A percentile compares a stretch with the other conserved stretches of the same genome.
These are phyloP conservation scores for Daldinia grandis DNA, from an alignment of 495 filamentous ascomycete genomes.

Conservation along the genomic window DNA sequence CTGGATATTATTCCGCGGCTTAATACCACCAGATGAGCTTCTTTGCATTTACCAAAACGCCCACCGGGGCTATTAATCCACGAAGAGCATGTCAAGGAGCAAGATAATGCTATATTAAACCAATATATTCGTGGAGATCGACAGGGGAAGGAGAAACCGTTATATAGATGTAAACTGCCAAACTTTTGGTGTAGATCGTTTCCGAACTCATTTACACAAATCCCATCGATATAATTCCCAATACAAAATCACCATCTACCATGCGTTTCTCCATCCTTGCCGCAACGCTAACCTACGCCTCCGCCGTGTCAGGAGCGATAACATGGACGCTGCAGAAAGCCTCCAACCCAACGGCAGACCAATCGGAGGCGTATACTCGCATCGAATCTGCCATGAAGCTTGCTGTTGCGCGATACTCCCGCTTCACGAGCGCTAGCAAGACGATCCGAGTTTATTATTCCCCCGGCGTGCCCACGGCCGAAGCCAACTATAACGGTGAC, in stretches of 20 bases:
- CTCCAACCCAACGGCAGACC: conserved; percentile 49
- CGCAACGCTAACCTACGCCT: conserved; percentile 34
- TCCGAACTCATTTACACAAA: neutral
- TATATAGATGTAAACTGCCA: neutral
- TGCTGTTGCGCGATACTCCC: conserved; percentile 50
- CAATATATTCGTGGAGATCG: neutral
- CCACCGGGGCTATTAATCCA: neutral
- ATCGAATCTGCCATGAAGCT: conserved; percentile 51
- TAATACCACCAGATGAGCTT: neutral
- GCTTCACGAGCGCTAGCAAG: conserved; percentile 47
- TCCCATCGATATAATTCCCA: neutral
- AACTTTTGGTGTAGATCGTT: neutral
- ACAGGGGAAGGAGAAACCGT: neutral
- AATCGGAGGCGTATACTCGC: conserved; percentile 49
- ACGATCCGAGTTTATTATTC: conserved; percentile 49
- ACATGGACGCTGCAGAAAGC: conserved; percentile 46
- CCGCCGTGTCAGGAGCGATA: conserved; percentile 43
- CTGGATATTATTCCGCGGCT: neutral
- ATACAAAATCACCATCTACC: conserved; percentile 5
- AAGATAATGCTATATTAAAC: neutral
- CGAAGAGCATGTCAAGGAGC: neutral
- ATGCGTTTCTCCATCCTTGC: conserved; percentile 48
- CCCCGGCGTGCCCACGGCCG: conserved; percentile 52
- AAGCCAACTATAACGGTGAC: conserved; percentile 55
- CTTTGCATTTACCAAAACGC: neutral